Evolutionary conservation across 148 eudicot species (phyloP).

Genomic region (Limonium bicolor): DNA sequence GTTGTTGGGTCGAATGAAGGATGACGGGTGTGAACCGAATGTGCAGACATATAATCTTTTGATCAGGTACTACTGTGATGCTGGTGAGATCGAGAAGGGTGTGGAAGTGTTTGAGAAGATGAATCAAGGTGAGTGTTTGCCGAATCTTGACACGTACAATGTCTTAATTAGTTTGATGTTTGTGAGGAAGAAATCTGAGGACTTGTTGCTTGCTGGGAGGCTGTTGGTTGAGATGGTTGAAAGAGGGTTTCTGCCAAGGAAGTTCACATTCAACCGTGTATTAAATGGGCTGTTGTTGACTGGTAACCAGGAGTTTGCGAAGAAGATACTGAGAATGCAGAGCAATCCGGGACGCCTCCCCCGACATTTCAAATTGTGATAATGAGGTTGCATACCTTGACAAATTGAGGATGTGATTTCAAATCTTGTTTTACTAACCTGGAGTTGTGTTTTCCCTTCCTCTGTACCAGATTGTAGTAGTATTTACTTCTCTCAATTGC

Average conservation of each 20-base stretch:
- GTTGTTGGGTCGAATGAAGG: constrained; percentile 54
- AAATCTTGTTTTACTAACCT: too few relatives aligned
- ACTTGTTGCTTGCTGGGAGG: constrained; percentile 69
- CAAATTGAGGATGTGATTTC: too few relatives aligned
- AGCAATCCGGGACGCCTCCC: constrained; percentile 65
- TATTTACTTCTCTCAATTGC: too few relatives aligned
- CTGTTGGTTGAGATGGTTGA: constrained; percentile 79
- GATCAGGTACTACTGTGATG: constrained; percentile 65
- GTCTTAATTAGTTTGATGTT: constrained; percentile 61
- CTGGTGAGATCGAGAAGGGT: constrained; percentile 75
- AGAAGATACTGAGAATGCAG: constrained; percentile 62
- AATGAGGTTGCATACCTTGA: too few relatives aligned
- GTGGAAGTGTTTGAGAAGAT: constrained; percentile 58
- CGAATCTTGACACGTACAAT: constrained; percentile 88
- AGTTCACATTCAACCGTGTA: constrained; percentile 57
- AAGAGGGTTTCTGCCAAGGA: constrained; percentile 63
- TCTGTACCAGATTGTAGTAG: too few relatives aligned
- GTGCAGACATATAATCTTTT: constrained; percentile 74
- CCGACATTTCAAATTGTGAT: constrained; percentile 51
- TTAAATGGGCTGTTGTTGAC: constrained; percentile 77
- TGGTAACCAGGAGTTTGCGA: constrained; percentile 80
- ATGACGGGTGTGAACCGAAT: constrained; percentile 61
- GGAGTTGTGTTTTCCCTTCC: too few relatives aligned
- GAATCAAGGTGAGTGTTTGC: constrained; percentile 58
- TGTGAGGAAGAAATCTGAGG: constrained; percentile 70